Base-by-base conservation (phyloP, 106 monocot genomes). In the Agapanthus africanus region DNA sequence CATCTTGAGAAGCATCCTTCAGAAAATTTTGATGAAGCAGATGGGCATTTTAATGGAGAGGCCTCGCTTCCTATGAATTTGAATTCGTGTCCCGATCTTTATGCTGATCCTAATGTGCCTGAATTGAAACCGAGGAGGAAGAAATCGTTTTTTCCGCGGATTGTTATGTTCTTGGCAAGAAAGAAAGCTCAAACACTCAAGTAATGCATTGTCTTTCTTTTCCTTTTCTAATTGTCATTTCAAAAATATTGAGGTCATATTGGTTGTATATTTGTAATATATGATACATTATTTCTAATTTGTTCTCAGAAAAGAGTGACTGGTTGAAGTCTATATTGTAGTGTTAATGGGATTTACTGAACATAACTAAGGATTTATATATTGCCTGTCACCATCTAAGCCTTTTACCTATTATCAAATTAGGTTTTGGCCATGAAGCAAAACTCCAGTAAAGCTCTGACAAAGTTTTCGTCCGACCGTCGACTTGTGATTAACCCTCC, bases 71-170 rank as follows among this genome's bases (percentile, higher is more conserved):
- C 56, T 41, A 34, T 74, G 26, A 56, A 40, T 50, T 57, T 66
- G 3, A 27, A 47, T 7, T 67, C 74, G 16, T 50, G 56, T 33
- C 67, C 74, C 1, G 57, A 74, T 37, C 66, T 66, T 31, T 37
- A 52, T 11, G 66, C 42, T 13, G 66, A 42, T 3, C 66, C 10
- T 11, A 26, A 32, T 0, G 11, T 54, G 6, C 37, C 71, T 14
- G 87, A 83, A 13, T 18, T 54, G 16, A 90, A 73, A 59, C 25
- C 36, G 37, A 83, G 78, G 69, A 90, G 69, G 79, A 86, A 76
- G 72, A 83, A 73, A 65, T 83, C 82, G 0, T 65, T 90, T 47
- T 85, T 94, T 39, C 87, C 94, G 6, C 75, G 83, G 39, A 56
- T 87, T 8, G 76, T 79, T 40, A 87, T 77, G 78, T 77, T 94